Evolutionary conservation across 257 asterid genomes (phyloP).

Genomic region (Cynanchum wilfordii): DNA sequence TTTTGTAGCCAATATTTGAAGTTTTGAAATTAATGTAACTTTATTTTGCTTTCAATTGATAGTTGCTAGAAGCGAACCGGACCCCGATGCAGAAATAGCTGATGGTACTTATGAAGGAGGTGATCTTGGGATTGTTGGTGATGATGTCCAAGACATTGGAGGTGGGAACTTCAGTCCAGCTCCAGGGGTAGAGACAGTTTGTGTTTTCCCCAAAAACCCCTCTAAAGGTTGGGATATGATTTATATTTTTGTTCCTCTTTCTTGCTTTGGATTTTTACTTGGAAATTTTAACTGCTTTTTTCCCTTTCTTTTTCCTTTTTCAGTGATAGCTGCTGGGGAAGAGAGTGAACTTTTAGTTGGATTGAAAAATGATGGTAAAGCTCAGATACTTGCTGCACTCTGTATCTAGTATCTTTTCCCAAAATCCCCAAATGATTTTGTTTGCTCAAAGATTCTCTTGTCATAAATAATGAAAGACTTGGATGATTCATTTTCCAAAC

Average conservation of each 20-base stretch:
- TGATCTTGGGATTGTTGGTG: slow-evolving; percentile 85
- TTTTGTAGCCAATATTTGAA: neutral
- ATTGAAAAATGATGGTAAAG: slow-evolving; percentile 80
- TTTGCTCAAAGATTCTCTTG: neutral
- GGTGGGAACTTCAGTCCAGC: slow-evolving; percentile 67
- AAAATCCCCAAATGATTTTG: neutral
- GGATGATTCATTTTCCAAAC: neutral
- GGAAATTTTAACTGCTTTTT: neutral
- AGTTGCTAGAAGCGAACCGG: slow-evolving; percentile 76
- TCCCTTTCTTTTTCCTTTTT: slow-evolving; percentile 19
- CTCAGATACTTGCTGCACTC: slow-evolving; percentile 14
- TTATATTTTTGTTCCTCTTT: neutral
- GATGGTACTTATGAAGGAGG: slow-evolving; percentile 50
- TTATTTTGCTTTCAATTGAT: slow-evolving; percentile 14
- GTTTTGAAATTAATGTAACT: neutral
- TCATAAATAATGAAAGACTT: neutral
- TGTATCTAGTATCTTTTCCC: neutral
- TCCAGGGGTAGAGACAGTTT: slow-evolving; percentile 75
- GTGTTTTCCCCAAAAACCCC: slow-evolving; percentile 90
- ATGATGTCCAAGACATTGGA: slow-evolving; percentile 70
- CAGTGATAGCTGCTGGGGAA: slow-evolving; percentile 81
- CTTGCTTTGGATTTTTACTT: neutral
- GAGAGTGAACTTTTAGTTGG: slow-evolving; percentile 91
- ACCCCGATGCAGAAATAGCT: slow-evolving; percentile 50
- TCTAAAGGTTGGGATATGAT: slow-evolving; percentile 47